A percentile compares a stretch with the other conserved stretches of the same genome.
Conservation (phyloP, 495 filamentous ascomycete genomes). For the Podospora fimiseda region DNA sequence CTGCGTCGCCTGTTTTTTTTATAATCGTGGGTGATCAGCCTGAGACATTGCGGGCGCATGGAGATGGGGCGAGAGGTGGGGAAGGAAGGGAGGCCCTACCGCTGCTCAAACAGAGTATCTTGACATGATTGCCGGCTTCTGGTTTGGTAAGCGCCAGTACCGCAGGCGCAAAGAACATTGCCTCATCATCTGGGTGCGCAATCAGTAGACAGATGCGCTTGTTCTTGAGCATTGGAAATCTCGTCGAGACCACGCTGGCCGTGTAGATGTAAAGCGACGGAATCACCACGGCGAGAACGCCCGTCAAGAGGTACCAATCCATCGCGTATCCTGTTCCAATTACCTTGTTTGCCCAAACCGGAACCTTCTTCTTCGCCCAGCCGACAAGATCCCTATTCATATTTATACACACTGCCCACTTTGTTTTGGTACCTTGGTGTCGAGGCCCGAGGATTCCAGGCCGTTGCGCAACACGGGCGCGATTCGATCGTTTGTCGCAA, state of each 20-base stretch:
- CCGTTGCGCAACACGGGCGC: no score
- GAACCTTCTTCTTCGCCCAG: neutral
- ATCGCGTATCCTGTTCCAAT: slow-evolving; percentile 9
- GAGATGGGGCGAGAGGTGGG: neutral
- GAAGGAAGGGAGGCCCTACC: slow-evolving; percentile 44
- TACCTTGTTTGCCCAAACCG: neutral
- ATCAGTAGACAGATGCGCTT: slow-evolving; percentile 87
- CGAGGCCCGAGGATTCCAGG: neutral
- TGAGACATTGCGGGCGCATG: neutral
- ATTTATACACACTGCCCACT: neutral
- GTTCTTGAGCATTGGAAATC: slow-evolving; percentile 64
- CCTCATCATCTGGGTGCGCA: slow-evolving; percentile 96
- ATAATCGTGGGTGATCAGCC: neutral
- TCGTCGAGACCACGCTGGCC: slow-evolving; percentile 41
- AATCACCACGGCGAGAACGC: slow-evolving; percentile 50
- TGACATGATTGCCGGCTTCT: slow-evolving; percentile 75
- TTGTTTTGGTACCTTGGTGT: neutral
- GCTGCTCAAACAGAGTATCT: slow-evolving; percentile 86
- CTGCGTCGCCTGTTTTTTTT: slow-evolving; percentile 60
- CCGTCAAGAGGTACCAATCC: slow-evolving; percentile 25
- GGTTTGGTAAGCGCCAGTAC: slow-evolving; percentile 70
- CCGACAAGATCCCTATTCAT: neutral
- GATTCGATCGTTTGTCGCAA: no score
- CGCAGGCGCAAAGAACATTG: slow-evolving; percentile 97
- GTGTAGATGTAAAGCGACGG: slow-evolving; percentile 60